These are phyloP conservation scores for Vigna radiata DNA, from an alignment of 306 rosid species.

Conservation along the genomic window DNA sequence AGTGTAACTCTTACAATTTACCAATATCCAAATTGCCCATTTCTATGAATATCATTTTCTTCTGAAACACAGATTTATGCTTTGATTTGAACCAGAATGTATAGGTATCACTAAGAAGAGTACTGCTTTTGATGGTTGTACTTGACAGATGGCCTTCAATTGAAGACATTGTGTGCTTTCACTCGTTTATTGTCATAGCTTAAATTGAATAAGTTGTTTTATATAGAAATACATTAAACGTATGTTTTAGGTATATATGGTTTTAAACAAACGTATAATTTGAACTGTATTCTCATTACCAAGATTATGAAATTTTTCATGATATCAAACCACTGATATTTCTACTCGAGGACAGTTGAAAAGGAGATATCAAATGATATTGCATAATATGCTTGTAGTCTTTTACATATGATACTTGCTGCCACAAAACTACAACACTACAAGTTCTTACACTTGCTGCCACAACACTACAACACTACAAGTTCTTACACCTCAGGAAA, in stretches of 20 bases:
- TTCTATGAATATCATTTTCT: not conserved
- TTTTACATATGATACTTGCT: slow-evolving; percentile 29
- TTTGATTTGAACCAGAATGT: not conserved
- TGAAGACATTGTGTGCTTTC: too few relatives aligned
- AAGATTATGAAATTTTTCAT: not conserved
- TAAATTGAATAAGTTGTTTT: too few relatives aligned
- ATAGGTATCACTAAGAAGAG: not conserved
- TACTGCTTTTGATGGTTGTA: not conserved
- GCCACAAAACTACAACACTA: not conserved
- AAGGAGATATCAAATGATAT: slow-evolving; percentile 12
- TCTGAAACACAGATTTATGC: not conserved
- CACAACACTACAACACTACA: not conserved
- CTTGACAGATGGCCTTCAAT: not conserved
- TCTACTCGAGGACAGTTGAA: slow-evolving; percentile 2
- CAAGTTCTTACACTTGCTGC: too few relatives aligned
- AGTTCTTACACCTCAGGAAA: slow-evolving; percentile 20
- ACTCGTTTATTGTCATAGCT: too few relatives aligned
- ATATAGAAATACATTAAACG: too few relatives aligned
- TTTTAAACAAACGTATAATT: too few relatives aligned
- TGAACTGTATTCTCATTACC: not conserved
- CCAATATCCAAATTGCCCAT: slow-evolving; percentile 1
- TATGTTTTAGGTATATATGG: too few relatives aligned
- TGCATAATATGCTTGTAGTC: slow-evolving; percentile 32
- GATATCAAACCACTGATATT: not conserved
- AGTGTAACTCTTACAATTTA: not conserved